A percentile compares a stretch with the other conserved stretches of the same genome.
Conservation (phyloP, 2,329 filamentous ascomycete species). For the Colletotrichum sp. region DNA sequence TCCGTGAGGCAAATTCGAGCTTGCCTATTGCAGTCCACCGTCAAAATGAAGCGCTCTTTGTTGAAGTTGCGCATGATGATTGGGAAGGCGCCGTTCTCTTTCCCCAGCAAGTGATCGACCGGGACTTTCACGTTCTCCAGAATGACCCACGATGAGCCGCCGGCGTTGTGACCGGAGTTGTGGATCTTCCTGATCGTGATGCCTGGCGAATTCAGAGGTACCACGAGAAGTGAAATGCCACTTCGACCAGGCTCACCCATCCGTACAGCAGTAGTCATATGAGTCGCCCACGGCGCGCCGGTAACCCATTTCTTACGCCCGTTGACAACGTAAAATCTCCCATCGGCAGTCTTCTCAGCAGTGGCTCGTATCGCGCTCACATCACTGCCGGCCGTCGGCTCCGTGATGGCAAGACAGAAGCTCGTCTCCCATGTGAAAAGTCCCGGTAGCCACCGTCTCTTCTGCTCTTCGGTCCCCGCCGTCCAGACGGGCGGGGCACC, state of each 20-base stretch:
- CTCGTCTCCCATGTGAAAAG: slow-evolving; percentile 63
- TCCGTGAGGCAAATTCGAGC: slow-evolving; percentile 61
- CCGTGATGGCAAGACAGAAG: slow-evolving; percentile 70
- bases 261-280: slow-evolving; percentile 66
- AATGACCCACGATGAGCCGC: slow-evolving; percentile 62
- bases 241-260: slow-evolving; percentile 58
- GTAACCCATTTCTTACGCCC: slow-evolving; percentile 75
- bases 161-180: slow-evolving; percentile 72
- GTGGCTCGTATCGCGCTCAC: slow-evolving; percentile 69
- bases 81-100: slow-evolving; percentile 60
- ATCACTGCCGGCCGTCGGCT: slow-evolving; percentile 61
- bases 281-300: slow-evolving; percentile 63
- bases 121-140: slow-evolving; percentile 63
- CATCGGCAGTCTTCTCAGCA: slow-evolving; percentile 49
- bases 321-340: slow-evolving; percentile 64
- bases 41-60: slow-evolving; percentile 63
- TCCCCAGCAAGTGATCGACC: slow-evolving; percentile 55
- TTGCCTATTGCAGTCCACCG: slow-evolving; percentile 61
- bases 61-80: slow-evolving; percentile 68
- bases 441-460: slow-evolving; percentile 61
- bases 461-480: slow-evolving; percentile 65
- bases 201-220: slow-evolving; percentile 55
- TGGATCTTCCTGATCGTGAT: slow-evolving; percentile 59
- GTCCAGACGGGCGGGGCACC: slow-evolving; percentile 69
- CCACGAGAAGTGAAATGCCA: slow-evolving; percentile 64